phyloP scores from a whole-genome alignment of 1,139 yeast species.

The Sugiyamaella sp. region DNA sequence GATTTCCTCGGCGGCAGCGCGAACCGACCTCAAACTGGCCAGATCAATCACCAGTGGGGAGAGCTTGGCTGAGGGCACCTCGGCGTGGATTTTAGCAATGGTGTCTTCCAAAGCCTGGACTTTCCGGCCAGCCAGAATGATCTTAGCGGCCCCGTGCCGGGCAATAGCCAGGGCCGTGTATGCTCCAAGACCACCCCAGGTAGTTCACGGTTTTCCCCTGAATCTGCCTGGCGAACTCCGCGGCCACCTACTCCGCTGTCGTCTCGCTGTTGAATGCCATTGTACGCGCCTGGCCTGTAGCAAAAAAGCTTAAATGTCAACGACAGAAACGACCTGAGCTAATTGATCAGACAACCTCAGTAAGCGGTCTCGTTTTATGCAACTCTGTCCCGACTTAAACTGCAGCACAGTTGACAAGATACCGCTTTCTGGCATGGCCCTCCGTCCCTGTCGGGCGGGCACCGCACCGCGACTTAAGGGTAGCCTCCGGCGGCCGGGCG shows the following conservation, averaged over 20 bases:
- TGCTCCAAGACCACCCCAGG: conserved; percentile 35
- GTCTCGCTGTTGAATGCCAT: conserved; percentile 16
- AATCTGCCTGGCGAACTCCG: conserved; percentile 26
- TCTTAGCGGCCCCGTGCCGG: conserved; percentile 30
- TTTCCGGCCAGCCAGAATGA: conserved; percentile 36
- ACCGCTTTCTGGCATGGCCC: too few species aligned
- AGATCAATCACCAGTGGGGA: conserved; percentile 22
- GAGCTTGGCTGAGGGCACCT: conserved; percentile 9
- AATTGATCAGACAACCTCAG: too few species aligned
- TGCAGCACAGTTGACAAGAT: too few species aligned
- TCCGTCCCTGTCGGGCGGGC: too few species aligned
- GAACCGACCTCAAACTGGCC: conserved; percentile 20
- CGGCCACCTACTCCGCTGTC: conserved; percentile 23
- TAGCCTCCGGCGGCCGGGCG: too few species aligned
- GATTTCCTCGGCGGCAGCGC: conserved; percentile 20
- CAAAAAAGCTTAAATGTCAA: too few species aligned
- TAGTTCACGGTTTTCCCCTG: conserved; percentile 41
- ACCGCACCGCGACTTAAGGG: too few species aligned
- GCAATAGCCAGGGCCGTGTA: conserved; percentile 30
- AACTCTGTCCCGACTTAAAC: too few species aligned
- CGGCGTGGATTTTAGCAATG: conserved; percentile 16
- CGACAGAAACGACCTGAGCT: too few species aligned
- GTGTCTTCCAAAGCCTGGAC: conserved; percentile 27
- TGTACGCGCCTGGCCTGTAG: too few species aligned
- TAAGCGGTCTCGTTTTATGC: too few species aligned